Conservation (phyloP, 108 stramenopile species). For the Seminavis robusta region DNA sequence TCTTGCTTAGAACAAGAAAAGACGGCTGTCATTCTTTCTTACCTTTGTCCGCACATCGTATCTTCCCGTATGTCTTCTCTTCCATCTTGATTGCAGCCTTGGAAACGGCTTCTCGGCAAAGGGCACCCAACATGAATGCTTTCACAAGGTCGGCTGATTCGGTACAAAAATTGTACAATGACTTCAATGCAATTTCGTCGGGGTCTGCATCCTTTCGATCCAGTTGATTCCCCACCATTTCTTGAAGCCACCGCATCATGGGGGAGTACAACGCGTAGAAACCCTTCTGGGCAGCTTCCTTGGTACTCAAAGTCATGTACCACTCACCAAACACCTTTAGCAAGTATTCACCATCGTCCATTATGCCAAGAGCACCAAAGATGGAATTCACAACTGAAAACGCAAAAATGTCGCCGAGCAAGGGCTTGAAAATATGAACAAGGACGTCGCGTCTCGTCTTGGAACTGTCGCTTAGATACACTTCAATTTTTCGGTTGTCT, state of each 20-base stretch:
- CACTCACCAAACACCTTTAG: conserved; percentile 83
- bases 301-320: conserved; percentile 46
- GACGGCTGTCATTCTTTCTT: too few species aligned
- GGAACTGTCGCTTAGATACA: conserved; percentile 62
- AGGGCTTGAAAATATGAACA: conserved; percentile 57
- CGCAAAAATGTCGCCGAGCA: conserved; percentile 67
- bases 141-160: conserved; percentile 63
- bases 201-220: conserved; percentile 5
- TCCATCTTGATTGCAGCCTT: conserved; percentile 53
- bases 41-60: conserved; percentile 10
- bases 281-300: conserved; percentile 43
- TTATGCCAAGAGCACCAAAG: conserved; percentile 57
- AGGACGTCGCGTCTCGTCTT: conserved; percentile 59
- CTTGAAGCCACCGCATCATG: conserved; percentile 67
- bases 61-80: conserved; percentile 66
- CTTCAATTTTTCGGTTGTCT: conserved; percentile 14
- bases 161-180: conserved; percentile 50
- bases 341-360: conserved; percentile 47
- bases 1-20: too few species aligned
- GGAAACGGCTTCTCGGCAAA: conserved; percentile 58
- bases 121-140: conserved; percentile 65
- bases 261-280: conserved; percentile 54
- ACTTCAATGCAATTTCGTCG: conserved; percentile 27
- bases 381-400: conserved; percentile 63
- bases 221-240: conserved; percentile 33